These are phyloP conservation scores for Flaveria brownii DNA, from an alignment of 129 eudicot genomes.

Conservation along the genomic window DNA sequence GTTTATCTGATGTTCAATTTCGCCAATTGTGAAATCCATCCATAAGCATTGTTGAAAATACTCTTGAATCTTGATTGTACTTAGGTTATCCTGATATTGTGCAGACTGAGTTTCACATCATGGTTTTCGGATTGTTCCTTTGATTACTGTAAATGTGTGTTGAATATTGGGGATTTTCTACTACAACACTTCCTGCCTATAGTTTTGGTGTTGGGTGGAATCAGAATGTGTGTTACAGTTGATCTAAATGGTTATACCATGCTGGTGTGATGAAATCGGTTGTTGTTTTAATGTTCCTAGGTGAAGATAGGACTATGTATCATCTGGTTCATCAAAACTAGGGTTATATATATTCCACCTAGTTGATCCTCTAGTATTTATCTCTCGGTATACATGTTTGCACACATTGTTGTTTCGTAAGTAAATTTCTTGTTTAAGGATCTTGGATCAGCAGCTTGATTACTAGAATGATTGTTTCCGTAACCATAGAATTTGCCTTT, in stretches of 20 bases:
- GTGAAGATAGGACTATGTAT: neutral
- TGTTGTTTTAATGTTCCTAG: neutral
- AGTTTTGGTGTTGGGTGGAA: neutral
- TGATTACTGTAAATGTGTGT: neutral
- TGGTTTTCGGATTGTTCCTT: neutral
- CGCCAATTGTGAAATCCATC: neutral
- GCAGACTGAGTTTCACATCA: neutral
- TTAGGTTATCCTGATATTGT: too few species aligned
- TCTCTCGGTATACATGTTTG: conserved; percentile 5
- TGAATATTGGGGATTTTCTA: neutral
- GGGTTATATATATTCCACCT: neutral
- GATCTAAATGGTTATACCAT: neutral
- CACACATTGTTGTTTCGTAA: neutral
- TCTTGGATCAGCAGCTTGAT: neutral
- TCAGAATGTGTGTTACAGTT: neutral
- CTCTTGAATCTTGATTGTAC: neutral
- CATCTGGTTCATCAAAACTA: neutral
- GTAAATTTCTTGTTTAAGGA: neutral
- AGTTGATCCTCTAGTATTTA: neutral
- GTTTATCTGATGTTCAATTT: neutral
- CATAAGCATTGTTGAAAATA: conserved; percentile 3
- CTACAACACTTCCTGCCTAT: too few species aligned
- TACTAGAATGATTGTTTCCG: neutral
- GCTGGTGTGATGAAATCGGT: too few species aligned
- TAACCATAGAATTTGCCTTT: conserved; percentile 3